Evolutionary conservation across 768 basidiomycete genomes (phyloP).

Genomic region (Trametes sanguinea): DNA sequence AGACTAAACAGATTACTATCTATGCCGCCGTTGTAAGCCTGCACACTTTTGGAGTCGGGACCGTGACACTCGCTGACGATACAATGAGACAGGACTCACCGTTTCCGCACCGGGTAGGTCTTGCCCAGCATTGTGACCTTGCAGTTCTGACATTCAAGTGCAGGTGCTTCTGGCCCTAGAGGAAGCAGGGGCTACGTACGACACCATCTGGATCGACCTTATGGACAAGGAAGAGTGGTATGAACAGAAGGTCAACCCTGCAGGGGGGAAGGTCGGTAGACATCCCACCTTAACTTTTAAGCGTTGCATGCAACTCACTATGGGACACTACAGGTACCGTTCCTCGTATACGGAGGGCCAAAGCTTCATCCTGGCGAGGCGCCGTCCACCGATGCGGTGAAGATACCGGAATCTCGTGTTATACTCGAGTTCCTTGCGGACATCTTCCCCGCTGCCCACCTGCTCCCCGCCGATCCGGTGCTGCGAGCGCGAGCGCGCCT

Average conservation of each 20-base stretch:
- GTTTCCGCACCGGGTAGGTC: no score
- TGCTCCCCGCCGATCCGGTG: conserved; percentile 58
- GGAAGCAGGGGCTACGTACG: conserved; percentile 9
- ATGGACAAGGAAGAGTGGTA: conserved; percentile 1
- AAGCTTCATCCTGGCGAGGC: conserved; percentile 46
- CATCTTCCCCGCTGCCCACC: conserved; percentile 46
- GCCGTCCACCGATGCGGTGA: conserved; percentile 59
- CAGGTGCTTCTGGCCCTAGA: conserved; percentile 7
- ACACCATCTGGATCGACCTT: conserved; percentile 22
- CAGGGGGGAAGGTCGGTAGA: background rate
- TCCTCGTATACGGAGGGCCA: conserved; percentile 61
- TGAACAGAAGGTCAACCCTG: conserved; percentile 4
- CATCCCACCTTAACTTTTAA: no score
- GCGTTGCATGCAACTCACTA: no score
- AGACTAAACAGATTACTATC: no score
- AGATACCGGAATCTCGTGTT: conserved; percentile 62
- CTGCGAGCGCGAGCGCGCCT: conserved; percentile 58
- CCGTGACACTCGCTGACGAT: no score
- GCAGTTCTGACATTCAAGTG: no score
- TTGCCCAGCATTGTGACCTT: no score
- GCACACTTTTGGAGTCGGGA: no score
- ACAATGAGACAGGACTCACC: no score
- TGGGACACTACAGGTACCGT: conserved; percentile 45
- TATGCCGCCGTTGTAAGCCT: no score
- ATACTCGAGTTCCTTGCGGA: conserved; percentile 69